These are phyloP conservation scores for Colletotrichum brevisporum DNA, from an alignment of 2,329 filamentous ascomycete species.

Conservation along the genomic window DNA sequence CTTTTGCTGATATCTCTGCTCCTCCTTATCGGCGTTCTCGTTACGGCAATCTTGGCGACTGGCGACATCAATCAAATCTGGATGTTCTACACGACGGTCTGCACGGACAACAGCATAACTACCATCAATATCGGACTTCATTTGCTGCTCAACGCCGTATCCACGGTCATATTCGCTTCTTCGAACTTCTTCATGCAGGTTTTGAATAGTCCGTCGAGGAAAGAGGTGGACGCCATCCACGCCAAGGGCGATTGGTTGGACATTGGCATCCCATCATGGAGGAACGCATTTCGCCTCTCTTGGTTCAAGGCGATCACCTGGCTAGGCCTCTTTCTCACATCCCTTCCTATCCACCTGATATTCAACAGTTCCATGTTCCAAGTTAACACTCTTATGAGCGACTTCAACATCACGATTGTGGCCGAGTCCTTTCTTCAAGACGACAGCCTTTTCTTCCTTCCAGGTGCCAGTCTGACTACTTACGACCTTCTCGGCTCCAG, in stretches of 20 bases:
- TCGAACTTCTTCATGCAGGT: conserved; percentile 43
- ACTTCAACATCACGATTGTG: conserved; percentile 39
- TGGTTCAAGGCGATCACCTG: conserved; percentile 43
- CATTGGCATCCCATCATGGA: conserved; percentile 58
- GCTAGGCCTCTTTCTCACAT: conserved; percentile 42
- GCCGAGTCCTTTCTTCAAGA: conserved; percentile 32
- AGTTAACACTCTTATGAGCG: conserved; percentile 31
- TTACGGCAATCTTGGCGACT: background rate
- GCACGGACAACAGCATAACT: background rate
- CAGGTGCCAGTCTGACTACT: too few relatives aligned
- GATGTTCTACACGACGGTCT: background rate
- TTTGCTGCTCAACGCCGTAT: conserved; percentile 59
- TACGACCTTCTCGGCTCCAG: too few relatives aligned
- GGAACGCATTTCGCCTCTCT: conserved; percentile 49
- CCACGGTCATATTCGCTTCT: conserved; percentile 27
- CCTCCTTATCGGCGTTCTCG: background rate
- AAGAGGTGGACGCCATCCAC: conserved; percentile 58
- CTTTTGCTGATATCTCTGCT: background rate
- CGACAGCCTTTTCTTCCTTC: conserved; percentile 12
- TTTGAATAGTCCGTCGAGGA: conserved; percentile 32
- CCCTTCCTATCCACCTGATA: conserved; percentile 47
- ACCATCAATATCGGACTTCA: conserved; percentile 49
- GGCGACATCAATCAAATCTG: background rate
- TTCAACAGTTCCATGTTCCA: conserved; percentile 42
- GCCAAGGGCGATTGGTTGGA: conserved; percentile 55